Percentiles rank a stretch among this genome's conserved stretches.
These are phyloP conservation scores for Rhododendron ferrugineum DNA, from an alignment of 148 eudicot species.

Conservation along the genomic window DNA sequence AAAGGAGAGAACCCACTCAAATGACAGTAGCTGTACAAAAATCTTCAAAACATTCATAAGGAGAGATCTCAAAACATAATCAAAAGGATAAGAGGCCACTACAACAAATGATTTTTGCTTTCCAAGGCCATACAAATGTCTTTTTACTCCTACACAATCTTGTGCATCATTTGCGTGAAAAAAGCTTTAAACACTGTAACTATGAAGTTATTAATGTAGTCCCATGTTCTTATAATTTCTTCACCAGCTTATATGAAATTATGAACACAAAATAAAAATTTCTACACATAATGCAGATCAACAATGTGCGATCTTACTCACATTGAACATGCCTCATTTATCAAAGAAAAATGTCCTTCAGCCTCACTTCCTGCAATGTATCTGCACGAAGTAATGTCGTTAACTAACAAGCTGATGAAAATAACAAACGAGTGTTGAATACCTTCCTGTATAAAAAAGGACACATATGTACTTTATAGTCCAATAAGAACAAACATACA, in stretches of 20 bases:
- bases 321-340: conserved; percentile 97
- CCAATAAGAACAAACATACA: conserved; percentile 50
- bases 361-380: conserved; percentile 85
- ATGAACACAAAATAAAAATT: neutral
- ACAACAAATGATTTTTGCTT: neutral
- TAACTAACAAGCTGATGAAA: neutral
- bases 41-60: neutral
- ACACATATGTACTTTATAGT: neutral
- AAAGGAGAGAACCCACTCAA: neutral
- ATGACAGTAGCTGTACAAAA: neutral
- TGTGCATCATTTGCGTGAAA: neutral
- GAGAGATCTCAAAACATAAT: neutral
- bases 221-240: neutral
- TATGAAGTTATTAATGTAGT: neutral
- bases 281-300: neutral
- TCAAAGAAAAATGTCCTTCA: conserved; percentile 90
- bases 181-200: neutral
- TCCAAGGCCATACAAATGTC: neutral
- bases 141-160: neutral
- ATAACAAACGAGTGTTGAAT: neutral
- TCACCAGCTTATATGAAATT: neutral
- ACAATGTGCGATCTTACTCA: conserved; percentile 34
- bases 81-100: neutral
- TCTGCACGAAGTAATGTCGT: conserved; percentile 40
- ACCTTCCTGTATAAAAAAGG: neutral